Conservation (phyloP, 345 rosid genomes). For the Arabidopsis suecica region DNA sequence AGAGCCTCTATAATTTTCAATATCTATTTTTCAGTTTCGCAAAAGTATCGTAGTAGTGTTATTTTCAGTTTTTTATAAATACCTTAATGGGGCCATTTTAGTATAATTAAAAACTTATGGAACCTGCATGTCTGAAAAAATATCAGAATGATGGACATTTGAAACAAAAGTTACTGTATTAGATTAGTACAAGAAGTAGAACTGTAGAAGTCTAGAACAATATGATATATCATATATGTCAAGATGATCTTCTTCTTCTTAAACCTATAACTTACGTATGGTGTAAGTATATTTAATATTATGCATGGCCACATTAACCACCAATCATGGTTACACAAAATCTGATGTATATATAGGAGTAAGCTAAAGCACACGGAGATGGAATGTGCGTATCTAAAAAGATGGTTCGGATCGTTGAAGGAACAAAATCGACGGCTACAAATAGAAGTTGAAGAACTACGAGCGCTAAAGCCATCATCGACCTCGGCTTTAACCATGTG, state of each 20-base stretch:
- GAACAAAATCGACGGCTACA: slow-evolving; percentile 67
- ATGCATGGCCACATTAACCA: background rate
- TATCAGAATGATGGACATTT: background rate
- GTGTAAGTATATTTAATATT: slow-evolving; percentile 9
- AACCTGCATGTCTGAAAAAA: background rate
- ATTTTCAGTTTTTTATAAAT: too few relatives aligned
- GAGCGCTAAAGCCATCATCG: slow-evolving; percentile 47
- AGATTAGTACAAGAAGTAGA: background rate
- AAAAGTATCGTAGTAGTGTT: too few relatives aligned
- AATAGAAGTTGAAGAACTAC: slow-evolving; percentile 63
- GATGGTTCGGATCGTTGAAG: slow-evolving; percentile 59
- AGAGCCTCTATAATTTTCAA: background rate
- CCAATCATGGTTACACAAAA: background rate
- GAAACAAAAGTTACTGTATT: background rate
- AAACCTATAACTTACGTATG: slow-evolving; percentile 14
- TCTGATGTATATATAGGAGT: slow-evolving; percentile 49
- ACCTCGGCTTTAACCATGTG: slow-evolving; percentile 44
- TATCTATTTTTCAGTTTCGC: background rate
- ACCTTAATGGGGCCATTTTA: too few relatives aligned
- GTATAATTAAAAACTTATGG: too few relatives aligned
- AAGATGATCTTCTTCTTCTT: background rate
- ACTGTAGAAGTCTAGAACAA: slow-evolving; percentile 1
- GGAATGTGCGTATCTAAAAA: slow-evolving; percentile 63
- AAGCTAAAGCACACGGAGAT: slow-evolving; percentile 73
- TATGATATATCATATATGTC: background rate